Evolutionary conservation across 306 rosid genomes (phyloP).

Genomic region (Prunus campanulata): DNA sequence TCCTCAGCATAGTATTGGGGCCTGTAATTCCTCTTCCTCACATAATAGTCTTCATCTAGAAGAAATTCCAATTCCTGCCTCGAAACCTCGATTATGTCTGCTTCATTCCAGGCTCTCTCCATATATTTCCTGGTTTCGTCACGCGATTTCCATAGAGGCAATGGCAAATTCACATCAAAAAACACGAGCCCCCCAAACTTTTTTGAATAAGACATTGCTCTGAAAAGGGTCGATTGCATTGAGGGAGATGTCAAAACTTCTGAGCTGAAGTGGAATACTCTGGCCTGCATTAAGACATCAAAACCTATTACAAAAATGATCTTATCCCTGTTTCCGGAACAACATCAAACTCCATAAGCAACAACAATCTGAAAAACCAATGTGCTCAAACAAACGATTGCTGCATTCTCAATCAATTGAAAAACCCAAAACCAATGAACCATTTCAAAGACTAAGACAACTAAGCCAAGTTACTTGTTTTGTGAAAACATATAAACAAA

Average conservation of each 20-base stretch:
- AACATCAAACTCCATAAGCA: not conserved
- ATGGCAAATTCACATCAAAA: conserved; percentile 72
- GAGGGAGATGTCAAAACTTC: conserved; percentile 44
- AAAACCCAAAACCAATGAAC: too few species aligned
- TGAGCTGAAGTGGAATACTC: conserved; percentile 60
- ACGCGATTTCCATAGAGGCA: conserved; percentile 78
- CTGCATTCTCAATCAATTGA: too few species aligned
- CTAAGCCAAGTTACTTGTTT: too few species aligned
- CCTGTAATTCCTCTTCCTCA: conserved; percentile 60
- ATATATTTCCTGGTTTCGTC: conserved; percentile 63
- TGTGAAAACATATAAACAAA: not conserved
- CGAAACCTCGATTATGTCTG: conserved; percentile 75
- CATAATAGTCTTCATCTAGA: conserved; percentile 71
- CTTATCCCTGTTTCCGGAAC: not conserved
- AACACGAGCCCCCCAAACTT: conserved; percentile 53
- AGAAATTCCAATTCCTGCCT: conserved; percentile 86
- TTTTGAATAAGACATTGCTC: conserved; percentile 43
- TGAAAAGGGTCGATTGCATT: conserved; percentile 40
- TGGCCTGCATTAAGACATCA: conserved; percentile 38
- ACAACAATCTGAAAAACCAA: not conserved
- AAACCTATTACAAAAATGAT: not conserved
- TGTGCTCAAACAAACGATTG: not conserved
- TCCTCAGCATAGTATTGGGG: conserved; percentile 79
- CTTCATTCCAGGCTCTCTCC: conserved; percentile 75
- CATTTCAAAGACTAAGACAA: too few species aligned